Percentiles rank a stretch among this genome's conserved stretches.
phyloP scores from a whole-genome alignment of 2,329 filamentous ascomycete genomes.

The Fusarium xyrophilum region DNA sequence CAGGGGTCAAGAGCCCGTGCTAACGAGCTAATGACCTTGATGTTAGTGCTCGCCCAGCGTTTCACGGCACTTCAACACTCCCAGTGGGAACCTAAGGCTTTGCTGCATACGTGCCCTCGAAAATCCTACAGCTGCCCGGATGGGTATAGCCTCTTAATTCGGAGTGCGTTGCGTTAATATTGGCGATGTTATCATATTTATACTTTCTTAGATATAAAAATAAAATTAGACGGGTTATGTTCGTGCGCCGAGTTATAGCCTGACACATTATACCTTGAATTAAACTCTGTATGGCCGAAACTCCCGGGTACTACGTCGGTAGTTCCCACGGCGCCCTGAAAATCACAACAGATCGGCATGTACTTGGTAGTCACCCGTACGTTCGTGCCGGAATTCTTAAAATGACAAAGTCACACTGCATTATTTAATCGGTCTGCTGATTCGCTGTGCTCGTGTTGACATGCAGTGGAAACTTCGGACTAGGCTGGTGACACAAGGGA shows the following conservation, averaged over 20 bases:
- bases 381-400: neutral
- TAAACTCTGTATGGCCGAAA: conserved; percentile 9
- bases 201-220: neutral
- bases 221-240: neutral
- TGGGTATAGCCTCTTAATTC: neutral
- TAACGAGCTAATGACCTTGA: neutral
- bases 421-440: neutral
- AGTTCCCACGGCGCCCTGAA: neutral
- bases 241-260: neutral
- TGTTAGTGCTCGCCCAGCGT: neutral
- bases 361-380: neutral
- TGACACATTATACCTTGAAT: conserved; percentile 4
- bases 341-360: neutral
- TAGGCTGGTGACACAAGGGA: neutral
- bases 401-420: neutral
- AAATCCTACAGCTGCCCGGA: neutral
- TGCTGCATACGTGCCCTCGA: neutral
- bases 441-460: neutral
- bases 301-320: conserved; percentile 3
- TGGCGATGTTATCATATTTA: neutral
- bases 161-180: neutral
- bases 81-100: neutral
- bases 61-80: neutral
- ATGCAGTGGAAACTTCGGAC: neutral
- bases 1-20: neutral